Base-by-base conservation (phyloP, 2,329 filamentous ascomycete species). In the Nemania serpens region DNA sequence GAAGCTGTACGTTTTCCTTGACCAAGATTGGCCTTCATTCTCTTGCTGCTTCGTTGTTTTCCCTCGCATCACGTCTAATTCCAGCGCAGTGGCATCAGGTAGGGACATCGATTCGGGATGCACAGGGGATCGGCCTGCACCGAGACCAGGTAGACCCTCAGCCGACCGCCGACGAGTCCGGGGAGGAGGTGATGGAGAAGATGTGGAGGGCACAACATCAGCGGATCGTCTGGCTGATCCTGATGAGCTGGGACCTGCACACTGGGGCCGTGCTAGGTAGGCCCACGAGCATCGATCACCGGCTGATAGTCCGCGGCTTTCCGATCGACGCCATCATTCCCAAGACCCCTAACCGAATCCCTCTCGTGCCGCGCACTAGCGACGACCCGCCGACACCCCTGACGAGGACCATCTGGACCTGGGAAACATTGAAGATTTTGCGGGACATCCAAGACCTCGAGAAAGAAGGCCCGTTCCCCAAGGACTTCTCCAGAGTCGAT, bases 61-160 rank as follows among this genome's bases (percentile, higher is more conserved):
- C 42, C 9, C 4, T 12, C 29, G 20, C 20, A 22, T 25, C 39
- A 29, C 37, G 33, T 36, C 62, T 70, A 55, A 70, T 62, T 37
- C 25, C 7, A 15, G 41, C 5, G 22, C 52, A 84, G 81, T 85
- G 82, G 82, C 83, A 86, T 68, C 78, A 79, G 1, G 76, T 88
- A 33, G 82, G 83, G 1, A 77, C 79, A 20, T 81, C 83, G 0
- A 86, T 88, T 57, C 77, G 84, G 42, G 85, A 88, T 69, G 86
- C 84, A 0, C 85, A 88, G 69, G 85, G 88, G 66, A 80, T 88
- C 42, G 86, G 85, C 12, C 75, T 88, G 67, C 82, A 88, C 65
- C 78, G 81, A 12, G 81, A 84, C 63, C 77, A 75, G 37, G 73
- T 81, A 29, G 83, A 86, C 63, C 82, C 82, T 0, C 79, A 79